A percentile compares a stretch with the other conserved stretches of the same genome.
Evolutionary conservation across 192 early-diverging fungal species (phyloP).

Genomic region (Funneliformis geosporum): DNA sequence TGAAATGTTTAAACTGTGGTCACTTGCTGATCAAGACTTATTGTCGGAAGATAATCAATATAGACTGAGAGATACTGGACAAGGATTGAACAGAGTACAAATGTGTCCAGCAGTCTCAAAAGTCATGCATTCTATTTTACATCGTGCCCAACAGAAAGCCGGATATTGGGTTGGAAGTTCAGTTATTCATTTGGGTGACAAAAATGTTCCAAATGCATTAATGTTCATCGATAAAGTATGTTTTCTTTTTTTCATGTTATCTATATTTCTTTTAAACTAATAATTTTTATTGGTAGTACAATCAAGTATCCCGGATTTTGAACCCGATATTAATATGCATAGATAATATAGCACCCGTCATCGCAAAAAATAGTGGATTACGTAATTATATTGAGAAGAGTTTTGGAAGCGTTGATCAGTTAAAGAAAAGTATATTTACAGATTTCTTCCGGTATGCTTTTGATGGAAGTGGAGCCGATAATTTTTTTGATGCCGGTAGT

Average conservation of each 20-base stretch:
- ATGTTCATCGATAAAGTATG: slow-evolving; percentile 91
- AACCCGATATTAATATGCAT: slow-evolving; percentile 81
- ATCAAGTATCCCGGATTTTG: slow-evolving; percentile 95
- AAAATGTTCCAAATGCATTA: slow-evolving; percentile 97
- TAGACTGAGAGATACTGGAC: slow-evolving; percentile 92
- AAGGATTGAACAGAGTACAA: slow-evolving; percentile 96
- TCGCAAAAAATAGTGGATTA: slow-evolving; percentile 58
- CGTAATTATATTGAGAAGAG: slow-evolving; percentile 64
- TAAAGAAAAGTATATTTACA: slow-evolving; percentile 74
- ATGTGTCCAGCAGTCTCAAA: slow-evolving; percentile 78
- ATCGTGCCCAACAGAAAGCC: slow-evolving; percentile 80
- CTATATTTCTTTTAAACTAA: neutral
- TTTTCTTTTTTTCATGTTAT: neutral
- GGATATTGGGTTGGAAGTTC: slow-evolving; percentile 92
- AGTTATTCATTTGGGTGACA: slow-evolving; percentile 97
- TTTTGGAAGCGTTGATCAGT: slow-evolving; percentile 65
- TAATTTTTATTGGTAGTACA: slow-evolving; percentile 67
- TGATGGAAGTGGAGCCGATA: slow-evolving; percentile 94
- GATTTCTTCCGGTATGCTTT: slow-evolving; percentile 98
- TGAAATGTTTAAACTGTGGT: slow-evolving; percentile 98
- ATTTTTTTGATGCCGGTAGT: slow-evolving; percentile 86
- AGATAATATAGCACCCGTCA: slow-evolving; percentile 67
- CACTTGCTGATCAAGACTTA: slow-evolving; percentile 85
- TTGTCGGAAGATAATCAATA: slow-evolving; percentile 71
- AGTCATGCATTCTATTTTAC: slow-evolving; percentile 87